A percentile compares a stretch with the other conserved stretches of the same genome.
Conservation (phyloP, 2,329 filamentous ascomycete species). For the Penicillium sp. region DNA sequence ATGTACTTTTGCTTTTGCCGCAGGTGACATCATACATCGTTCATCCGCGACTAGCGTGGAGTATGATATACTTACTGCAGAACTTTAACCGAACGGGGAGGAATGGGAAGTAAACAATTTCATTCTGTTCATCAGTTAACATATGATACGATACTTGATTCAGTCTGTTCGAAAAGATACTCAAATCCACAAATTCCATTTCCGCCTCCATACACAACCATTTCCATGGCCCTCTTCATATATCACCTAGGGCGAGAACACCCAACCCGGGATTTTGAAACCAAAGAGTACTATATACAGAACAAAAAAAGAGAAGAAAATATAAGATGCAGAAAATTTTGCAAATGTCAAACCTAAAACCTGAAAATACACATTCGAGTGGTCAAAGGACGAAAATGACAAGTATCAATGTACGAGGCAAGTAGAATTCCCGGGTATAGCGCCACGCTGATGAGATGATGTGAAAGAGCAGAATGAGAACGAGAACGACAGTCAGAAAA, state of each 20-base stretch:
- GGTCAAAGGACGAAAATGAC: not conserved
- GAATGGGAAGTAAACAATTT: not conserved
- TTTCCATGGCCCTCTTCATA: not conserved
- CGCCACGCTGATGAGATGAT: conserved; percentile 36
- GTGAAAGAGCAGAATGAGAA: conserved; percentile 1
- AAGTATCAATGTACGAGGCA: conserved; percentile 11
- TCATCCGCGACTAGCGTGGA: not conserved
- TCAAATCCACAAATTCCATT: not conserved
- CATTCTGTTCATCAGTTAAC: not conserved
- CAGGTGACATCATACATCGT: conserved; percentile 3
- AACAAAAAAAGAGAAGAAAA: not conserved
- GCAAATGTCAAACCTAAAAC: not conserved
- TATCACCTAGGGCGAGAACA: conserved; percentile 2
- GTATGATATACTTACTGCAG: not conserved
- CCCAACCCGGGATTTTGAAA: conserved; percentile 5
- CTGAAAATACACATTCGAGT: not conserved
- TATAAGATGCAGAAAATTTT: not conserved
- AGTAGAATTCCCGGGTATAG: conserved; percentile 33
- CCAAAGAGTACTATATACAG: not conserved
- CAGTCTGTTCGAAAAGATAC: not conserved
- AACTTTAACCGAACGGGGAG: too few species aligned
- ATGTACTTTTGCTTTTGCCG: not conserved
- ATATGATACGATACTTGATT: not conserved
- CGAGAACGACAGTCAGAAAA: conserved; percentile 1
- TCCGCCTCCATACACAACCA: not conserved